phyloP scores from a whole-genome alignment of 2,329 filamentous ascomycete genomes.

The Emydomyces testavorans region DNA sequence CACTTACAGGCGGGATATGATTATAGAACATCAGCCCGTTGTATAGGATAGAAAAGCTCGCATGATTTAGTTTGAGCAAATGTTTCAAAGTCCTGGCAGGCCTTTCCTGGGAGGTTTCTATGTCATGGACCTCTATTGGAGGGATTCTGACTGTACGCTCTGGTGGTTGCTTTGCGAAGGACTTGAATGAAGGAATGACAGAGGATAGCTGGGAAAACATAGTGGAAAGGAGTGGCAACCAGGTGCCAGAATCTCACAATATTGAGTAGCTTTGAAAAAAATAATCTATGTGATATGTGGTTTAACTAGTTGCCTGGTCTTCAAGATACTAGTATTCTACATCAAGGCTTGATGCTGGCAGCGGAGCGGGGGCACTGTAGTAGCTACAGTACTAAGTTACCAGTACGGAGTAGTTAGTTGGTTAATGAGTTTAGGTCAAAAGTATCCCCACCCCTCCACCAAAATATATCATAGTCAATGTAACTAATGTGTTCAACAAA shows the following conservation, averaged over 20 bases:
- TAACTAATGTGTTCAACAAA: too few species aligned
- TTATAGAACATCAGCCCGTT: conserved; percentile 67
- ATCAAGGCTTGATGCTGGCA: too few species aligned
- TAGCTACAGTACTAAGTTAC: too few species aligned
- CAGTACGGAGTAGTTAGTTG: too few species aligned
- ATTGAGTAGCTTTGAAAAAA: neutral
- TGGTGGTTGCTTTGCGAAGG: neutral
- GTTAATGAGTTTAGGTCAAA: too few species aligned
- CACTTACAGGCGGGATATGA: conserved; percentile 59
- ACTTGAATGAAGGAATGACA: conserved; percentile 9
- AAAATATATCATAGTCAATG: too few species aligned
- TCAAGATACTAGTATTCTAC: too few species aligned
- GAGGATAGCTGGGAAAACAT: conserved; percentile 20
- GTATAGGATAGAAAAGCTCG: conserved; percentile 74
- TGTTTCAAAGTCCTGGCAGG: conserved; percentile 76
- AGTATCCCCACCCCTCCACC: too few species aligned
- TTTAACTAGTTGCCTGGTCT: too few species aligned
- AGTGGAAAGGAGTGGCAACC: neutral
- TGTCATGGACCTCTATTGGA: conserved; percentile 60
- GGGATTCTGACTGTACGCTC: conserved; percentile 40
- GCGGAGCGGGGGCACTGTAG: too few species aligned
- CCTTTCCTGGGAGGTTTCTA: conserved; percentile 71
- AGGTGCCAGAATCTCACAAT: neutral
- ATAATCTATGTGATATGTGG: neutral
- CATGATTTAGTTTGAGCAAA: conserved; percentile 80